Conservation (phyloP, 2,329 filamentous ascomycete species). For the Colletotrichum costaricense region DNA sequence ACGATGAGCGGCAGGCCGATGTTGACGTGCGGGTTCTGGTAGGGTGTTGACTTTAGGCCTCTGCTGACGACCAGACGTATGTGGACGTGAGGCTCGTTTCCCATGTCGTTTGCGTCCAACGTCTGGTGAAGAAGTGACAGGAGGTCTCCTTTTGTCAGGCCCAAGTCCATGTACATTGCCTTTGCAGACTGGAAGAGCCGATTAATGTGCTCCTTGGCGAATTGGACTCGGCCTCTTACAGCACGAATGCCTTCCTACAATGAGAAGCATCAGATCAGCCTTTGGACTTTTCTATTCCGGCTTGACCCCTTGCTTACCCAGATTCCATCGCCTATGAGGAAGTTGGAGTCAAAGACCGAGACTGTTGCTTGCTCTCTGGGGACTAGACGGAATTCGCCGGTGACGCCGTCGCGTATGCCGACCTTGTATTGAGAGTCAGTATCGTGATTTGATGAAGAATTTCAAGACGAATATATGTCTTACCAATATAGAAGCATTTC, state of each 20-base stretch:
- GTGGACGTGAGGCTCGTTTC: conserved; percentile 41
- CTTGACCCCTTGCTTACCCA: conserved; percentile 34
- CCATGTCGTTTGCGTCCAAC: conserved; percentile 42
- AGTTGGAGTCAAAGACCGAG: conserved; percentile 44
- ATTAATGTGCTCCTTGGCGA: conserved; percentile 42
- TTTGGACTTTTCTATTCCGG: too few species aligned
- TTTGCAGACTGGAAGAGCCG: conserved; percentile 44
- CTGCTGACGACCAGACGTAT: conserved; percentile 44
- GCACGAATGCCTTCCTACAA: conserved; percentile 42
- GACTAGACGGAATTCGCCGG: conserved; percentile 38
- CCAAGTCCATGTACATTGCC: conserved; percentile 45
- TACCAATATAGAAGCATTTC: conserved; percentile 40
- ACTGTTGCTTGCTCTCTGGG: conserved; percentile 39
- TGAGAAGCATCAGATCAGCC: not conserved
- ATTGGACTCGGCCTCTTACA: conserved; percentile 40
- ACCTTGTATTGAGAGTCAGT: conserved; percentile 30
- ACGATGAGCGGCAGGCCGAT: conserved; percentile 44
- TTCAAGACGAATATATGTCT: not conserved
- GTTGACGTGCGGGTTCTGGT: conserved; percentile 43
- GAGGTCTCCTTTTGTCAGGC: conserved; percentile 41
- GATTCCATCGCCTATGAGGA: conserved; percentile 43
- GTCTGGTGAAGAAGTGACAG: conserved; percentile 40
- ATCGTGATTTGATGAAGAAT: not conserved
- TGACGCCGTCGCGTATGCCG: conserved; percentile 42
- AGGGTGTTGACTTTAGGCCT: conserved; percentile 42